Evolutionary conservation across 495 filamentous ascomycete genomes (phyloP), one percentile per base, ranked within the genome.

Genomic region (Neurospora hispaniola): DNA sequence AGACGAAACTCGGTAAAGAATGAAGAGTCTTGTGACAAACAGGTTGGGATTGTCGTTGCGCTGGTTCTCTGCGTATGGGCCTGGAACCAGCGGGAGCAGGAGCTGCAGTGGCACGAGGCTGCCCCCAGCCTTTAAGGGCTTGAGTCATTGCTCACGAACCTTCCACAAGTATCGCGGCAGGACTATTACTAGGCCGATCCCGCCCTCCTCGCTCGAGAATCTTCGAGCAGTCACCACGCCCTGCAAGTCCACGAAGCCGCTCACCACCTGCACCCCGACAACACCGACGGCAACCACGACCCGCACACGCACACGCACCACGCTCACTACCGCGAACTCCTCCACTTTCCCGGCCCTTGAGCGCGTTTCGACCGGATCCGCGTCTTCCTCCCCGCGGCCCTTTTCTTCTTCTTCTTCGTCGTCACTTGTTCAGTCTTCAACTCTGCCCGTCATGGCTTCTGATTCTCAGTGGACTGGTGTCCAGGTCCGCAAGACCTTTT

Each of bases 401-500:
- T 42, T 62, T 27, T 66, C 31, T 66, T 62, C 54, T 14, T 31
- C 48, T 59, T 31, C 48, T 6, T 59, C 27, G 31, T 66, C 54
- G 41, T 74, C 74, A 62, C 78, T 77, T 75, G 76, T 76, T 20
- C 44, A 73, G 44, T 73, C 73, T 70, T 74, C 73, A 23, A 71
- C 75, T 40, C 73, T 72, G 74, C 78, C 77, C 75, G 77, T 73
- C 79, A 85, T 85, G 83, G 79, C 76, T 71, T 73, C 79, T 41
- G 79, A 81, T 74, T 78, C 81, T 79, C 79, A 90, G 83, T 93
- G 91, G 91, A 85, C 85, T 71, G 90, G 89, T 70, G 79, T 81
- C 72, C 82, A 83, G 70, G 91, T 93, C 74, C 87, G 91, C 77
- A 89, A 97, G 80, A 90, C 88, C 71, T 88, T 98, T 69, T 92